Conservation (phyloP, 2,329 filamentous ascomycete genomes). For the Aaosphaeria pasadenensis region DNA sequence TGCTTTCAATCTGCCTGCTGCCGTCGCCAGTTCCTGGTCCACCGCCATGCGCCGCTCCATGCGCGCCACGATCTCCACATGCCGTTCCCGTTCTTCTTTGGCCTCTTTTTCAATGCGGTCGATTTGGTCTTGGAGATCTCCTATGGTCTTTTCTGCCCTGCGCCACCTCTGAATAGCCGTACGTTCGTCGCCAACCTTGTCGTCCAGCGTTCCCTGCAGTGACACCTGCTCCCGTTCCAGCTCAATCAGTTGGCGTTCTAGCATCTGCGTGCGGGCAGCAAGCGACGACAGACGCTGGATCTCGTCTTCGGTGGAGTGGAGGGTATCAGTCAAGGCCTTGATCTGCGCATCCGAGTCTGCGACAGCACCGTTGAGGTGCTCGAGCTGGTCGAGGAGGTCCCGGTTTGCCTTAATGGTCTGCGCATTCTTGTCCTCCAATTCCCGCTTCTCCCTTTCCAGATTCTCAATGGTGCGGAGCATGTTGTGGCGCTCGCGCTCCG, state of each 20-base stretch:
- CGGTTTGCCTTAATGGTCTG: slow-evolving; percentile 80
- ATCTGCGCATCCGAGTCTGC: slow-evolving; percentile 77
- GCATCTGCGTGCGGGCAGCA: slow-evolving; percentile 68
- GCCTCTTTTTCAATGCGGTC: slow-evolving; percentile 86
- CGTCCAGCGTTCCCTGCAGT: slow-evolving; percentile 65
- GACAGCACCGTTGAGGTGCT: slow-evolving; percentile 76
- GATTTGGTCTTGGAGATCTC: slow-evolving; percentile 79
- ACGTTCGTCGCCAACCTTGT: slow-evolving; percentile 71
- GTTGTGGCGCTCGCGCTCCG: slow-evolving; percentile 76
- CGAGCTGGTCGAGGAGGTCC: slow-evolving; percentile 76
- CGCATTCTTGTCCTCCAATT: slow-evolving; percentile 72
- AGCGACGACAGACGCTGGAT: slow-evolving; percentile 71
- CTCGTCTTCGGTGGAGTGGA: slow-evolving; percentile 75
- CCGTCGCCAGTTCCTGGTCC: slow-evolving; percentile 76
- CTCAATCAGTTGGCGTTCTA: slow-evolving; percentile 75
- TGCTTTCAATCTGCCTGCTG: slow-evolving; percentile 75
- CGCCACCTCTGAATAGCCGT: slow-evolving; percentile 81
- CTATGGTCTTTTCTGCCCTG: slow-evolving; percentile 75
- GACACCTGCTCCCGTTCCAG: slow-evolving; percentile 79
- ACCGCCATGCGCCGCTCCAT: slow-evolving; percentile 82
- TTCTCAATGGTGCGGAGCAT: slow-evolving; percentile 71
- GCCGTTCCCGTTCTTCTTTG: slow-evolving; percentile 73
- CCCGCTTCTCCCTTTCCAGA: slow-evolving; percentile 68
- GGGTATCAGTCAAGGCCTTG: slow-evolving; percentile 69
- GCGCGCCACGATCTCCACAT: slow-evolving; percentile 74